Base-by-base conservation (phyloP, 495 filamentous ascomycete genomes). In the Tuber borchii region DNA sequence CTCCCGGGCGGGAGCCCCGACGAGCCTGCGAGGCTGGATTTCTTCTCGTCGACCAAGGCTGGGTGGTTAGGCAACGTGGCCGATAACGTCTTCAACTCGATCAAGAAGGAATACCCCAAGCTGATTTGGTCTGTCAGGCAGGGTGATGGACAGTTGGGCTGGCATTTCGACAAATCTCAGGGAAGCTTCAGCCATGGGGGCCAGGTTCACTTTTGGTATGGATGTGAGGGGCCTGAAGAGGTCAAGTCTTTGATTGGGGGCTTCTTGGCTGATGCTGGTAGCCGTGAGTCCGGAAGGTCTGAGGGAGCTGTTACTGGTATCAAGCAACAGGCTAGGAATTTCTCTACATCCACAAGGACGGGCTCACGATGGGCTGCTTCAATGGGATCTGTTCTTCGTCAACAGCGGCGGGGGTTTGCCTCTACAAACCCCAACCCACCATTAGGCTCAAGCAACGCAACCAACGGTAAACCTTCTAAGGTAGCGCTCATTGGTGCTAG, bases 131-230 rank as follows among this genome's bases (percentile, higher is more conserved):
- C 93, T n/a, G 95, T 97, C 65, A 94, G 93, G 86, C 91, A 93
- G 80, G 93, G 95, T 76, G 95, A 99, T 78, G 96, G 98, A 88
- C 98, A 98, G 84, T 87, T 99, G 81, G 93, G 92, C 42, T 99
- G 95, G 95, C 98, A 98, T 87, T 97, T 96, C 78, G 95, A 97
- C 85, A 97, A 97, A 87, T 92, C 95, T 14, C 93, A 97, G 76
- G 96, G 96, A 70, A 97, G 92, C 84, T 86, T 97, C 75, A 92
- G 91, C 69, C 82, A 90, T 45, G 89, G 93, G 72, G 93, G 93
- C 73, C 90, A 96, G 80, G 93, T 97, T 48, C 90, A 98, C 83
- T 98, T 98, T 87, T 99, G 95, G 93, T 97, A 95, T 82, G 95
- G 95, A 46, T 89, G 95, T 74, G 92, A 94, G 79, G 90, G 87